These are phyloP conservation scores for Gymnopus androsaceus DNA, from an alignment of 1,284 basidiomycete species.

Conservation along the genomic window DNA sequence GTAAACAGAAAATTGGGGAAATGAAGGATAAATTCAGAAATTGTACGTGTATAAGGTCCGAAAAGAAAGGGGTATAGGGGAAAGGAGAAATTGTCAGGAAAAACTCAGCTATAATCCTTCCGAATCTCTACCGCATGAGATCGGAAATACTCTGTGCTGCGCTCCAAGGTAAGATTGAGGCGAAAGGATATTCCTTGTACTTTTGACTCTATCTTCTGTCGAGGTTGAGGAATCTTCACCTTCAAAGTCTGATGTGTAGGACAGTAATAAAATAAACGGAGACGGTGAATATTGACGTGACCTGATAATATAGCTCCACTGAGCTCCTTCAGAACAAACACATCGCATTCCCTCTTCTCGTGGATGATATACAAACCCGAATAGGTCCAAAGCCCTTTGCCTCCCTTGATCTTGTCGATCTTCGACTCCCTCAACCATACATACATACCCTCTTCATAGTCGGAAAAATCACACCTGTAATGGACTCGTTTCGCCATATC, in stretches of 20 bases:
- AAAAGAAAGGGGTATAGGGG: not conserved
- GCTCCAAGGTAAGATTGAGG: not conserved
- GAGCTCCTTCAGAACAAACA: not conserved
- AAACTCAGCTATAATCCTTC: not conserved
- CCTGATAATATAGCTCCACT: conserved; percentile 4
- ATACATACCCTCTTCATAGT: conserved; percentile 9
- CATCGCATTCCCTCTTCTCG: not conserved
- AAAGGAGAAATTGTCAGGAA: not conserved
- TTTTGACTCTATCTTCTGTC: not conserved
- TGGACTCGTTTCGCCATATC: not conserved
- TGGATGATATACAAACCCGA: conserved; percentile 11
- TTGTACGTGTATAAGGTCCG: not conserved
- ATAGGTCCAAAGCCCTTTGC: conserved; percentile 12
- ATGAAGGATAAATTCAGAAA: not conserved
- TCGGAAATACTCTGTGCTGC: not conserved
- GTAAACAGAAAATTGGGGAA: no score
- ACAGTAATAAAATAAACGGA: conserved; percentile 6
- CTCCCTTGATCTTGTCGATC: conserved; percentile 3
- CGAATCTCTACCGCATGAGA: not conserved
- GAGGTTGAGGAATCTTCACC: conserved; percentile 1
- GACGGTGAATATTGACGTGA: not conserved
- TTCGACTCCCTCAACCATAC: conserved; percentile 4
- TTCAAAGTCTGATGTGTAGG: conserved; percentile 1
- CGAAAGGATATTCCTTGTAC: not conserved
- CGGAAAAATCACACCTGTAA: not conserved